Conservation (phyloP, 208 protist genomes). For the Acanthamoeba healyi region DNA sequence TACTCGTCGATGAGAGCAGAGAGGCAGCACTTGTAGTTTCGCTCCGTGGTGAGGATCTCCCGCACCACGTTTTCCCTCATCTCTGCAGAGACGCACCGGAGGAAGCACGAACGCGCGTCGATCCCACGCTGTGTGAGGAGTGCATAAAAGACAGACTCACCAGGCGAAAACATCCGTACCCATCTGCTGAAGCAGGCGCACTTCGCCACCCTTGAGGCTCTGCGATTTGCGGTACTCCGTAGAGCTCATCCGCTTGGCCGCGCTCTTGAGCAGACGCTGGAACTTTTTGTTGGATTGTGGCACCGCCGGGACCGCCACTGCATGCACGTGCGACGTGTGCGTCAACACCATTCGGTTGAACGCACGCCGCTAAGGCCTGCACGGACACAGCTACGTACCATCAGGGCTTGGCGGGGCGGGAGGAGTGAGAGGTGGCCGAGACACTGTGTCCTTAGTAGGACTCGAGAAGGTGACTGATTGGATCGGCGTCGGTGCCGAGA, state of each 20-base stretch:
- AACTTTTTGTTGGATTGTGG: background rate
- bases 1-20: slow-evolving; percentile 61
- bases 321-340: background rate
- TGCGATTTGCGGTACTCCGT: slow-evolving; percentile 50
- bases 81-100: background rate
- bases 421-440: no score
- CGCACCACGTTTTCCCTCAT: slow-evolving; percentile 51
- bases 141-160: no score
- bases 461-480: background rate
- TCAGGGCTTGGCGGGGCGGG: no score
- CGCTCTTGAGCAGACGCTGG: background rate
- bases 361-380: no score
- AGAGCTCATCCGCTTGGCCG: background rate
- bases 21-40: slow-evolving; percentile 59
- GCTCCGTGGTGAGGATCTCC: slow-evolving; percentile 67
- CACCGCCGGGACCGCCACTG: background rate
- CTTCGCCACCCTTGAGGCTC: slow-evolving; percentile 43
- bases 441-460: background rate
- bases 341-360: no score
- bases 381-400: no score
- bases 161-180: background rate
- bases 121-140: background rate
- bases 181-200: slow-evolving; percentile 9
- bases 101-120: background rate
- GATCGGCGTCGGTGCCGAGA: background rate